Percentiles rank a stretch among this genome's conserved stretches.
Conservation (phyloP, 495 filamentous ascomycete genomes). For the Aeminium ludgeri region DNA sequence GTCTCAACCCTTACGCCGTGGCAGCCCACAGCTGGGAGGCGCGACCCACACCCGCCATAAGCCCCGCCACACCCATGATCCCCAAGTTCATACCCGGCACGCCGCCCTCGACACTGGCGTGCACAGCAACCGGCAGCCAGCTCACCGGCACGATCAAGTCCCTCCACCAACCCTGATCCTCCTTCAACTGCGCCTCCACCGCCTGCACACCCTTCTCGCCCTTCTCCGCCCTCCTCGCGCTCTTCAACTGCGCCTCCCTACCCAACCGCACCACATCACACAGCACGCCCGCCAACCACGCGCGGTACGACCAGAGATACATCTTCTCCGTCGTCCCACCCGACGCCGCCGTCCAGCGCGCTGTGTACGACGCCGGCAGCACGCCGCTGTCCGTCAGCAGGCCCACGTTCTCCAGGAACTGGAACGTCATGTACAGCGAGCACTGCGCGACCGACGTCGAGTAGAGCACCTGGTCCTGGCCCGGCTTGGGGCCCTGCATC, state of each 20-base stretch:
- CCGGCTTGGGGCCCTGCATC: constrained; percentile 17
- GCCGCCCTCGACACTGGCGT: constrained; percentile 17
- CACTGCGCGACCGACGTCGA: constrained; percentile 19
- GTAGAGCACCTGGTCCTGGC: constrained; percentile 20
- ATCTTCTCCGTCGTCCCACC: constrained; percentile 13
- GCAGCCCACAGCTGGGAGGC: constrained; percentile 18
- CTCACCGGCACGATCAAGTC: constrained; percentile 22
- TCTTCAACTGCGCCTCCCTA: constrained; percentile 16
- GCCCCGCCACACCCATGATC: constrained; percentile 21
- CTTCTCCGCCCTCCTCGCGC: constrained; percentile 11
- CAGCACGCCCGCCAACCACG: constrained; percentile 21
- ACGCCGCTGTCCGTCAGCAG: constrained; percentile 20
- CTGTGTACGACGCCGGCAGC: constrained; percentile 13
- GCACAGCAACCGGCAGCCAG: constrained; percentile 23
- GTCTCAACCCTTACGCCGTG: constrained; percentile 12
- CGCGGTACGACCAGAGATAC: constrained; percentile 20
- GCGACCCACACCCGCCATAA: constrained; percentile 19
- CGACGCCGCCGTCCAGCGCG: constrained; percentile 12
- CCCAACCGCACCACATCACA: constrained; percentile 21
- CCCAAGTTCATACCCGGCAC: constrained; percentile 24
- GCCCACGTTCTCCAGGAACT: constrained; percentile 23
- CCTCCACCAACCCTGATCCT: constrained; percentile 23
- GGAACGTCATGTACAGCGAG: constrained; percentile 21
- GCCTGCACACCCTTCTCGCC: constrained; percentile 11
- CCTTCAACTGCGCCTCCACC: constrained; percentile 14